Conservation (phyloP, 495 filamentous ascomycete species). For the Cercophora sp. region DNA sequence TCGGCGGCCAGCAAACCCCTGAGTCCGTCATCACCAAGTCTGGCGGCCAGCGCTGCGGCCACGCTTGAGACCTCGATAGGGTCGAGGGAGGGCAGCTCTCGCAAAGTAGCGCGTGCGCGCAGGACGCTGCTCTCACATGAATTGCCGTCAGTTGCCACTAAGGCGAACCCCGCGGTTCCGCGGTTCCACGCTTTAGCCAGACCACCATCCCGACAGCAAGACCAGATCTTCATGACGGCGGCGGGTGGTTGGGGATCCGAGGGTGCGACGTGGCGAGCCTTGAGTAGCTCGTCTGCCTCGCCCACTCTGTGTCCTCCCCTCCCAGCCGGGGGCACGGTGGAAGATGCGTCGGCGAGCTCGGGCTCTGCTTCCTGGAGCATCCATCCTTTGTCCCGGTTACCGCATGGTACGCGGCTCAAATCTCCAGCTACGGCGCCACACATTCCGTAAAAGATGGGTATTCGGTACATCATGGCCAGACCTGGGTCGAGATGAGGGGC, state of each 20-base stretch:
- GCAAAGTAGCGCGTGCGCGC: conserved; percentile 19
- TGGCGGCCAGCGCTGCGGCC: conserved; percentile 14
- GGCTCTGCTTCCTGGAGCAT: conserved; percentile 8
- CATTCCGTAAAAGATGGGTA: not conserved
- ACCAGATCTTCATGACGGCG: conserved; percentile 13
- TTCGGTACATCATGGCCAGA: conserved; percentile 3
- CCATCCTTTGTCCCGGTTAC: conserved; percentile 9
- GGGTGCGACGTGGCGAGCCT: conserved; percentile 27
- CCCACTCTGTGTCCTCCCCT: conserved; percentile 13
- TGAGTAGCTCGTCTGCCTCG: conserved; percentile 24
- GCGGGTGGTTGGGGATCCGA: conserved; percentile 19
- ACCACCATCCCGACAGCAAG: conserved; percentile 1
- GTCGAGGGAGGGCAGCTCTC: not conserved
- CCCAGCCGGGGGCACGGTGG: conserved; percentile 7
- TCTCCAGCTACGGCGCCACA: not conserved
- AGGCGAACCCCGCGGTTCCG: conserved; percentile 10
- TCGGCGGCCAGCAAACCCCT: conserved; percentile 1
- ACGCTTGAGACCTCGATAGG: conserved; percentile 17
- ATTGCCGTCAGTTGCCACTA: conserved; percentile 16
- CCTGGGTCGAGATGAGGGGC: conserved; percentile 1
- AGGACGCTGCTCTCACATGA: conserved; percentile 32
- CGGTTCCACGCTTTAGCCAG: conserved; percentile 6
- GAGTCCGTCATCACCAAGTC: not conserved
- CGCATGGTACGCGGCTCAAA: not conserved
- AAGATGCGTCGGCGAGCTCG: conserved; percentile 15